Evolutionary conservation across 1,139 yeast species (phyloP).

Genomic region (Blastobotrys ciferrii): DNA sequence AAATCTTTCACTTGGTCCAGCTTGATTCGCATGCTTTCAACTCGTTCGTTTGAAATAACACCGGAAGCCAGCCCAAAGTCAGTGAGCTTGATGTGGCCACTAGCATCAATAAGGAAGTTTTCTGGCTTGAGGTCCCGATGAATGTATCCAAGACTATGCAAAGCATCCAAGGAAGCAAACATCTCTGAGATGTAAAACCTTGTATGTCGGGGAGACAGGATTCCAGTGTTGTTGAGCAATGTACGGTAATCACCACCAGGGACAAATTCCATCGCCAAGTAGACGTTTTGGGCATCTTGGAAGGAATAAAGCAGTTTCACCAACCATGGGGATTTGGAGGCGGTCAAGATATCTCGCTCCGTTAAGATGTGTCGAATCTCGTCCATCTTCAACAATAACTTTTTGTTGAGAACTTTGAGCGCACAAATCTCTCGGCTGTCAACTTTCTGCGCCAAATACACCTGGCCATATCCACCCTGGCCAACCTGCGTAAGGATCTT

Average conservation of each 20-base stretch:
- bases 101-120: slow-evolving; percentile 87
- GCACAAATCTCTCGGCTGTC: slow-evolving; percentile 97
- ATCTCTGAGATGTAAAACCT: slow-evolving; percentile 93
- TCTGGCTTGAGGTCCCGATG: slow-evolving; percentile 98
- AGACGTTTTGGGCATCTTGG: slow-evolving; percentile 87
- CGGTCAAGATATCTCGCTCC: slow-evolving; percentile 93
- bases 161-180: slow-evolving; percentile 91
- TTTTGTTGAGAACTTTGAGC: slow-evolving; percentile 84
- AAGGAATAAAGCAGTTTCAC: slow-evolving; percentile 92
- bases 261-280: slow-evolving; percentile 97
- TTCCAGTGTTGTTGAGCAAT: slow-evolving; percentile 86
- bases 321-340: slow-evolving; percentile 93
- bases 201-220: slow-evolving; percentile 90
- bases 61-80: slow-evolving; percentile 99
- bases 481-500: slow-evolving; percentile 97
- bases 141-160: slow-evolving; percentile 92
- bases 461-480: slow-evolving; percentile 98
- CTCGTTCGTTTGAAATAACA: slow-evolving; percentile 86
- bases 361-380: slow-evolving; percentile 95
- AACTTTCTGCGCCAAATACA: slow-evolving; percentile 86
- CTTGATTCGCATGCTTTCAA: slow-evolving; percentile 87
- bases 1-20: slow-evolving; percentile 71
- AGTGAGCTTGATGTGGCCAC: slow-evolving; percentile 94
- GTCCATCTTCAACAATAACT: slow-evolving; percentile 79
- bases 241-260: slow-evolving; percentile 99